Base-by-base conservation (phyloP, 2,329 filamentous ascomycete species). In the Penicillium sp. region DNA sequence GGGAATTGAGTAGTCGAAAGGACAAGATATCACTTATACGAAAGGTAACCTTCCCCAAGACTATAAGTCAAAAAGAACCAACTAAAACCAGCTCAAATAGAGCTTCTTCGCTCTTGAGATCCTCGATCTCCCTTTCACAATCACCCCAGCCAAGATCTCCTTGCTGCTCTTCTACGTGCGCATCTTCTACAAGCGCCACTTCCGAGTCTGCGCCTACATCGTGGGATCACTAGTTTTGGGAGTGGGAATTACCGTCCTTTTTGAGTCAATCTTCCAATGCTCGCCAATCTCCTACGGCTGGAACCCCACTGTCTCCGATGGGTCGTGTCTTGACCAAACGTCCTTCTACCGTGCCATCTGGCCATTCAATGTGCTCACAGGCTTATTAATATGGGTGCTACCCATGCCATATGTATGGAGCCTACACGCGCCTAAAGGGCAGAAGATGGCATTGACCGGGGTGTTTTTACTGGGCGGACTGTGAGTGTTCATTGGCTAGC, bases 161-260 rank as follows among this genome's bases (percentile, higher is more conserved):
- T 38, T 58, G 6, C 40, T 58, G 6, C 25, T 56, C n/a, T 57
- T 58, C 36, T 58, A 57, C 25, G 16, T 48, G 4, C 51, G 56
- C 5, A 55, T 58, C 28, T 56, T 57, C 34, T 29, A 18, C 31
- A 40, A 40, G 3, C 49, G 41, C 15, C 43, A 37, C 3, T 56
- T 54, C 29, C 41, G 36, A 17, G 43, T 51, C 14, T 32, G 43
- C 17, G 42, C 54, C 19, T 54, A 49, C 7, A 15, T 43, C 3
- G 43, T 56, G n/a, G 54, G 50, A 6, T 19, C 39, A 0, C 25
- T 56, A 6, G 52, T 58, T 10, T 13, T 55, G 2, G 45, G 25
- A 3, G 35, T 50, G 7, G 53, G 54, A 11, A 43, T 54, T 15
- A 39, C 39, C 1, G 45, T 54, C 3, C 34, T 56, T 7, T 53